A percentile compares a stretch with the other conserved stretches of the same genome.
Evolutionary conservation across 2,329 filamentous ascomycete genomes (phyloP).

Genomic region (Colletotrichum falcatum): DNA sequence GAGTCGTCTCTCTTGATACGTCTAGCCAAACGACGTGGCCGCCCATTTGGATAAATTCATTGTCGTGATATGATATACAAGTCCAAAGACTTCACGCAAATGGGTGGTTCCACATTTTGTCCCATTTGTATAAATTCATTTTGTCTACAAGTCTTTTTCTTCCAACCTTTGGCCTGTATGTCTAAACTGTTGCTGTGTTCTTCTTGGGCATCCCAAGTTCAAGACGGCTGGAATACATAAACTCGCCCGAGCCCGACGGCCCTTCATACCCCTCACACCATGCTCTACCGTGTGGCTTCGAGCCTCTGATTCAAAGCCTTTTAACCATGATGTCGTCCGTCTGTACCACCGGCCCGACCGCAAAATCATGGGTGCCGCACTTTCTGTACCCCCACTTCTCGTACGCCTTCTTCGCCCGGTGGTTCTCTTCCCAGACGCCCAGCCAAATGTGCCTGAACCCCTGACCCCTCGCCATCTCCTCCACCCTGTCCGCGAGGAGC

Average conservation of each 20-base stretch:
- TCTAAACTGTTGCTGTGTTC: neutral
- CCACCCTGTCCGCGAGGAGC: constrained; percentile 47
- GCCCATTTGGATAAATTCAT: neutral
- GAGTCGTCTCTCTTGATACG: too few relatives aligned
- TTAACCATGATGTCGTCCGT: constrained; percentile 58
- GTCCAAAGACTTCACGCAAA: too few relatives aligned
- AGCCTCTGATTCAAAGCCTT: constrained; percentile 32
- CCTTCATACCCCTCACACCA: neutral
- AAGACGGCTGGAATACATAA: neutral
- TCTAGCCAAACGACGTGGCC: neutral
- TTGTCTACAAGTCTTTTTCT: neutral
- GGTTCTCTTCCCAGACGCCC: constrained; percentile 62
- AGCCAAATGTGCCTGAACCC: constrained; percentile 58
- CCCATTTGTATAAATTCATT: too few relatives aligned
- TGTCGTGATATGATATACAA: too few relatives aligned
- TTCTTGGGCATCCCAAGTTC: neutral
- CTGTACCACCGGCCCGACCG: constrained; percentile 55
- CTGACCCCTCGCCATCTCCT: constrained; percentile 50
- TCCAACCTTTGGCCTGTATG: too few relatives aligned
- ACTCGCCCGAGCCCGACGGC: too few relatives aligned
- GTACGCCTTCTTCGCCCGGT: constrained; percentile 54
- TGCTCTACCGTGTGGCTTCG: accelerated
- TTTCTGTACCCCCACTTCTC: constrained; percentile 54
- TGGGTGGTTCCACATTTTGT: too few relatives aligned
- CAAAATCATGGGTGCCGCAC: constrained; percentile 57